Base-by-base conservation (phyloP, 1,284 basidiomycete species). In the Trichosporon asahii region DNA sequence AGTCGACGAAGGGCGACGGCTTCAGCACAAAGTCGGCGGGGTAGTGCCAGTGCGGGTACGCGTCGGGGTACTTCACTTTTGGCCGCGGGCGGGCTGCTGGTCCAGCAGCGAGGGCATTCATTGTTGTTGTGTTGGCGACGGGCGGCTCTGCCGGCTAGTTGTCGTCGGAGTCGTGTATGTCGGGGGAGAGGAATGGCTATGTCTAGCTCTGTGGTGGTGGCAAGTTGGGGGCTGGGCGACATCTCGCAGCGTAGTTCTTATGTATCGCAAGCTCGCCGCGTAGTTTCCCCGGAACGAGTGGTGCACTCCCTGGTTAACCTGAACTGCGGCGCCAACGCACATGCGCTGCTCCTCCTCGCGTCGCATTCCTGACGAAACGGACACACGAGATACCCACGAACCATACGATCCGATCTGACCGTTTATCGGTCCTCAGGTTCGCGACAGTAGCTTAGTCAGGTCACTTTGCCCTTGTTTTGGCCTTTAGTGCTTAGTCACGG, bases 11-110 rank as follows among this genome's bases (percentile, higher is more conserved):
- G 14, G 55, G 55, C 27, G 55, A 60, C 27, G 27, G 29, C 55
- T 60, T 60, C 23, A 60, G 55, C 27, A 60, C 55, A n/a, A 60
- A 60, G 9, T 60, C 55, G 55, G 55, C 55, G 55, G 55, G 55
- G 12, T 60, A 60, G 55, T 60, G 55, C 55, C 55, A 60, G 55
- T 60, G 14, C 25, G 55, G 55, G 55, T 60, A 60, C 21, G 55
- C 55, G 14, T 60, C 55, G 12, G 25, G 14, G 27, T 29, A 60
- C 27, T 60, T 29, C 27, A 60, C 55, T 31, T 60, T 27, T 25
- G 27, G 49, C 2, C 49, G 49, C 8, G 49, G 49, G 49, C 49
- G 49, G 23, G 49, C 11, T 5, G 49, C 49, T 11, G 49, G 23
- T 18, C 49, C 49, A 18, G 23, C 49, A 23, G 49, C 49, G 23